These are phyloP conservation scores for Gentiana macrophylla DNA, from an alignment of 257 asterid genomes.

Conservation along the genomic window DNA sequence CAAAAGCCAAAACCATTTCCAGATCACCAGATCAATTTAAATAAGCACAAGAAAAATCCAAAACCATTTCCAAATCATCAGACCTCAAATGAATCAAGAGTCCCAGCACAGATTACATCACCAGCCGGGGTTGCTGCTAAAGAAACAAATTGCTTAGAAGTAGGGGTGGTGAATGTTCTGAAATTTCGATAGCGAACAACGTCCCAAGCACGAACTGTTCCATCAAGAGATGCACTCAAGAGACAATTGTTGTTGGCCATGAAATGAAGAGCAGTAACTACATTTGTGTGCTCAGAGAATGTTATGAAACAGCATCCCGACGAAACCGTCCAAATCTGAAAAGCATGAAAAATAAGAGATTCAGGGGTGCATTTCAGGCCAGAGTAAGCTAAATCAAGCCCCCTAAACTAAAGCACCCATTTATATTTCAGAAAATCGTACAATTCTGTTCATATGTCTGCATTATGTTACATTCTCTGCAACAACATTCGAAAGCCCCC, in stretches of 20 bases:
- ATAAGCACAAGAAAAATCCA: background rate
- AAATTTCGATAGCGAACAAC: constrained; percentile 90
- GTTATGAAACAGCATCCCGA: constrained; percentile 91
- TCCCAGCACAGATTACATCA: constrained; percentile 97
- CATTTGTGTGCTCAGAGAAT: constrained; percentile 88
- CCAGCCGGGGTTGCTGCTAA: constrained; percentile 91
- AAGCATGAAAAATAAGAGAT: constrained; percentile 13
- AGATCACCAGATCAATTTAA: no score
- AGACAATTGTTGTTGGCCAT: constrained; percentile 81
- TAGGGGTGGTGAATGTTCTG: constrained; percentile 86
- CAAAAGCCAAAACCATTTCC: background rate
- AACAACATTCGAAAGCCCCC: no score
- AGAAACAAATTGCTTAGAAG: constrained; percentile 91
- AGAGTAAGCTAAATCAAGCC: no score
- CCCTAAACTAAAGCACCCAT: no score
- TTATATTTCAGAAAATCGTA: no score
- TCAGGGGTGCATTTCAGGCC: no score
- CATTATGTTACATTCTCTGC: no score
- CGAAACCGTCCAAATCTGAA: constrained; percentile 91
- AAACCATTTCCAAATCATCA: constrained; percentile 14
- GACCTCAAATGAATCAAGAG: constrained; percentile 98
- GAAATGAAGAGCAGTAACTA: constrained; percentile 90
- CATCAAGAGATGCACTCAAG: constrained; percentile 95
- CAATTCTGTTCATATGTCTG: no score
- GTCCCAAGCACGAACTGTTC: constrained; percentile 99